Conservation (phyloP, 2,329 filamentous ascomycete genomes). For the Pseudonectria foliicola region DNA sequence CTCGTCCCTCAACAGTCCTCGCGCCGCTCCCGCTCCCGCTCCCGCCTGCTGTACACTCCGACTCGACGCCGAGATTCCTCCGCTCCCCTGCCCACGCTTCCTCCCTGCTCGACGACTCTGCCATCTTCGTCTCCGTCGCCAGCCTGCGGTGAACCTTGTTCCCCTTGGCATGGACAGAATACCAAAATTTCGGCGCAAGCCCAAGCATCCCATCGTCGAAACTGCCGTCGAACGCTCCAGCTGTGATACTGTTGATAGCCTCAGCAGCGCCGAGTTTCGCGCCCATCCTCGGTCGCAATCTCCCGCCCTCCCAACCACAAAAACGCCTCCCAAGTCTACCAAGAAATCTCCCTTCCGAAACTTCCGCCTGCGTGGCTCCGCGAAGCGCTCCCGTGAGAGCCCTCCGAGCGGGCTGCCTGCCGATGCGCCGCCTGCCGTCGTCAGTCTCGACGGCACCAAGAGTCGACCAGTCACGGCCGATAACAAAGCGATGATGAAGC, state of each 20-base stretch:
- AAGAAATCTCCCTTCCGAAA: slow-evolving; percentile 36
- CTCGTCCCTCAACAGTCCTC: not conserved
- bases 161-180: slow-evolving; percentile 33
- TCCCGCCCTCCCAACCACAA: slow-evolving; percentile 11
- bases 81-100: not conserved
- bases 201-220: slow-evolving; percentile 36
- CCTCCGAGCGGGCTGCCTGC: slow-evolving; percentile 29
- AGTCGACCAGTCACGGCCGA: slow-evolving; percentile 18
- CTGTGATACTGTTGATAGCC: slow-evolving; percentile 21
- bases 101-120: slow-evolving; percentile 1
- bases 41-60: too few relatives aligned
- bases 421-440: slow-evolving; percentile 26
- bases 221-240: slow-evolving; percentile 31
- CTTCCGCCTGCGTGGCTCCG: slow-evolving; percentile 37
- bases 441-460: slow-evolving; percentile 30
- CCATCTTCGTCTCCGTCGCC: too few relatives aligned
- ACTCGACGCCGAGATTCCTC: too few relatives aligned
- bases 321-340: slow-evolving; percentile 16
- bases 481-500: slow-evolving; percentile 9
- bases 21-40: not conserved
- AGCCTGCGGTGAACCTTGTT: too few relatives aligned
- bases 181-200: slow-evolving; percentile 36
- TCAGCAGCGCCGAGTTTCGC: slow-evolving; percentile 19
- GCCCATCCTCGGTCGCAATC: slow-evolving; percentile 16
- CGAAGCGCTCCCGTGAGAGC: slow-evolving; percentile 39